Evolutionary conservation across 257 asterid genomes (phyloP).

Genomic region (Ajuga chamaepitys): DNA sequence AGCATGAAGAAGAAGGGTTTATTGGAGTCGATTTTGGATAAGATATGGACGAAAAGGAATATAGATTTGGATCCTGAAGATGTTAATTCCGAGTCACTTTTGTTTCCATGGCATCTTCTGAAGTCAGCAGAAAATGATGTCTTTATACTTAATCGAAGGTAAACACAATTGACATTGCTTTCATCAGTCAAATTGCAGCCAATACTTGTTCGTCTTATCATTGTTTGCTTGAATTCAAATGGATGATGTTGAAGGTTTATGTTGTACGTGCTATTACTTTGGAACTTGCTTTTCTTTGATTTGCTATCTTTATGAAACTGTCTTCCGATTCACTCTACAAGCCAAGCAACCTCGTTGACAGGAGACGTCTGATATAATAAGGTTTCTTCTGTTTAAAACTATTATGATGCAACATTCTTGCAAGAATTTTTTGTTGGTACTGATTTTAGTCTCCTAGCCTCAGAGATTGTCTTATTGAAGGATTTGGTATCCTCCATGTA

Average conservation of each 20-base stretch:
- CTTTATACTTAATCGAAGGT: constrained; percentile 71
- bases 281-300: background rate
- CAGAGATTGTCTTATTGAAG: no score
- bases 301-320: background rate
- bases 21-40: constrained; percentile 65
- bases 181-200: background rate
- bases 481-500: no score
- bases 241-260: background rate
- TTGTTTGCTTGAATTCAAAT: constrained; percentile 1
- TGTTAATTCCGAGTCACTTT: constrained; percentile 42
- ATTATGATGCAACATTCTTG: no score
- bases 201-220: constrained; percentile 1
- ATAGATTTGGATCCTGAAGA: constrained; percentile 34
- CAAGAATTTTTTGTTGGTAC: no score
- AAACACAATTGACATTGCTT: constrained; percentile 6
- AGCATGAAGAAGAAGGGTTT: constrained; percentile 34
- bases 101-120: constrained; percentile 90
- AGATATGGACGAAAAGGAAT: constrained; percentile 40
- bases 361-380: no score
- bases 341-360: no score
- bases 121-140: constrained; percentile 46
- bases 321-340: background rate
- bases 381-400: no score
- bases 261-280: background rate
- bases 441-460: no score